Evolutionary conservation across 441 rosid genomes (phyloP).

Genomic region (Populus hybrid): DNA sequence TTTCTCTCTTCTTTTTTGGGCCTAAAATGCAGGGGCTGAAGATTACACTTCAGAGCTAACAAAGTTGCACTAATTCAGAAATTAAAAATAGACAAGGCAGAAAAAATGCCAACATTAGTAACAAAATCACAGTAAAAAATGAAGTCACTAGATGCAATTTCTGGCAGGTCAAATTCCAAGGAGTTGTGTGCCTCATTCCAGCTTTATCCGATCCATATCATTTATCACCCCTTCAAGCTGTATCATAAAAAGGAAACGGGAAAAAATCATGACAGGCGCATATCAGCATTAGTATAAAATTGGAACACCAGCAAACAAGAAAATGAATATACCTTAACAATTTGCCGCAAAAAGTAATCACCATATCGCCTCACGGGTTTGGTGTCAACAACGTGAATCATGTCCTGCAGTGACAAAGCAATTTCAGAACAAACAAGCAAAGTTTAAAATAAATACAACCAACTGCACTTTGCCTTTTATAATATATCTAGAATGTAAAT

Average conservation of each 20-base stretch:
- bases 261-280: background rate
- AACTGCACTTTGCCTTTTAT: too few relatives aligned
- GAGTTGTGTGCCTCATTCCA: constrained; percentile 41
- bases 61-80: constrained; percentile 14
- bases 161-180: constrained; percentile 3
- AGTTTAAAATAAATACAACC: background rate
- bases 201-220: constrained; percentile 70
- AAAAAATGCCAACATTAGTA: constrained; percentile 1
- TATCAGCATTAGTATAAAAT: background rate
- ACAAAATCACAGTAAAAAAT: constrained; percentile 24
- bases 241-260: background rate
- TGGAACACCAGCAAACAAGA: background rate
- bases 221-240: constrained; percentile 89
- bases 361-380: constrained; percentile 70
- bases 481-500: too few relatives aligned
- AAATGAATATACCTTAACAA: constrained; percentile 49
- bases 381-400: constrained; percentile 69
- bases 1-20: too few relatives aligned
- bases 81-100: background rate
- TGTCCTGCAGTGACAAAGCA: constrained; percentile 51
- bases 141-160: background rate
- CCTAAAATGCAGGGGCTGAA: too few relatives aligned
- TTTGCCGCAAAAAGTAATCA: constrained; percentile 69
- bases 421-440: too few relatives aligned
- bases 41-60: background rate